These are phyloP conservation scores for Talaromyces adpressus DNA, from an alignment of 495 filamentous ascomycete species.

Conservation along the genomic window DNA sequence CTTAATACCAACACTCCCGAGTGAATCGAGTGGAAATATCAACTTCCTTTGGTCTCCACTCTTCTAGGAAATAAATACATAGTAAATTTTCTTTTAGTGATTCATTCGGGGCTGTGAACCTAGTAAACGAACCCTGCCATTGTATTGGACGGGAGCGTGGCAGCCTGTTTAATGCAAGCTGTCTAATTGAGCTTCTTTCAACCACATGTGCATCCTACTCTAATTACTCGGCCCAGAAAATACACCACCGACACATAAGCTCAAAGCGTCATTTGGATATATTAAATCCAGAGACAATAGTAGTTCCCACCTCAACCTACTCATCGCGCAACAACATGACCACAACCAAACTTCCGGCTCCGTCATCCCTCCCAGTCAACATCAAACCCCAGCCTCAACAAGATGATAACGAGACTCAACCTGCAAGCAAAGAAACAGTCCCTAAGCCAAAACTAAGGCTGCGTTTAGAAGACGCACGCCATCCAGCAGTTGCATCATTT, in stretches of 20 bases:
- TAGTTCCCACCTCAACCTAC: not conserved
- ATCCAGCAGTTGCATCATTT: conserved; percentile 56
- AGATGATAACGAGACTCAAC: not conserved
- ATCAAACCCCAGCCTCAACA: not conserved
- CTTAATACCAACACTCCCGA: not conserved
- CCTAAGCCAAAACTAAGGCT: conserved; percentile 61
- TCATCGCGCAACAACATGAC: not conserved
- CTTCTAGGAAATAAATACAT: too few relatives aligned
- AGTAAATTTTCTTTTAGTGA: too few relatives aligned
- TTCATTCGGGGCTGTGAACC: not conserved
- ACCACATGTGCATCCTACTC: too few relatives aligned
- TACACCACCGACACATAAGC: too few relatives aligned
- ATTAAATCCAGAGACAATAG: too few relatives aligned
- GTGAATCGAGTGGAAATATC: not conserved
- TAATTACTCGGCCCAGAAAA: too few relatives aligned
- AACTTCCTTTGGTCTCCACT: not conserved
- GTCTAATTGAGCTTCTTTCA: not conserved
- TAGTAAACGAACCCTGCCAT: not conserved
- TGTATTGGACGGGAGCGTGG: not conserved
- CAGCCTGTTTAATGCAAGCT: not conserved
- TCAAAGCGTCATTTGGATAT: too few relatives aligned
- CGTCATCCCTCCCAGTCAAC: not conserved
- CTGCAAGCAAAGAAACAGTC: conserved; percentile 14
- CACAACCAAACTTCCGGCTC: not conserved
- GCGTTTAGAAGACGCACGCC: conserved; percentile 60